A percentile compares a stretch with the other conserved stretches of the same genome.
Conservation (phyloP, 805 yeast genomes). For the Wickerhamiella qilinensis region DNA sequence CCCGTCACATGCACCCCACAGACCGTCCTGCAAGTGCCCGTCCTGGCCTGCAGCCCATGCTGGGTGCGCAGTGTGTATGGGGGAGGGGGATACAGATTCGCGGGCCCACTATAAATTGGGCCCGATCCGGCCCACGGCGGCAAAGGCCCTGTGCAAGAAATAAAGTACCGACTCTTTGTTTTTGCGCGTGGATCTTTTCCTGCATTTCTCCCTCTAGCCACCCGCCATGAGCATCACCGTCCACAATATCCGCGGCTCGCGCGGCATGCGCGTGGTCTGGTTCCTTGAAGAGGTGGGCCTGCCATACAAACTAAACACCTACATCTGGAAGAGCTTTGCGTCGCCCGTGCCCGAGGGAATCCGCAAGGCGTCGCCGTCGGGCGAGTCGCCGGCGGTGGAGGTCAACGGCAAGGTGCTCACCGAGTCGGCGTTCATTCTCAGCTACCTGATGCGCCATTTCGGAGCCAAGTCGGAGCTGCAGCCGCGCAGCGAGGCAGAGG, state of each 20-base stretch:
- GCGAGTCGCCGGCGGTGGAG: slow-evolving; percentile 47
- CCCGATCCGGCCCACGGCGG: too few relatives aligned
- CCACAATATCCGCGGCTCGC: slow-evolving; percentile 33
- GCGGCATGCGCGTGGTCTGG: slow-evolving; percentile 50
- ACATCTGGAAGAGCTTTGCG: slow-evolving; percentile 30
- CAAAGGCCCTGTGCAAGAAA: too few relatives aligned
- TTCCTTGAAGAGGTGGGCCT: slow-evolving; percentile 42
- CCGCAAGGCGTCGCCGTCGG: slow-evolving; percentile 40
- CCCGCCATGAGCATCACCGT: too few relatives aligned
- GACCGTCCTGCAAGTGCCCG: too few relatives aligned
- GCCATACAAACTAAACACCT: slow-evolving; percentile 37
- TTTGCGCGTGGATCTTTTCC: too few relatives aligned
- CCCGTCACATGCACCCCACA: too few relatives aligned
- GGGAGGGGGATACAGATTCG: too few relatives aligned
- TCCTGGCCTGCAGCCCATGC: too few relatives aligned
- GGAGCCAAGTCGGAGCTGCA: slow-evolving; percentile 28
- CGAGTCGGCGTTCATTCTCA: slow-evolving; percentile 46
- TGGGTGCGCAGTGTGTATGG: too few relatives aligned
- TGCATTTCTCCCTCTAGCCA: too few relatives aligned
- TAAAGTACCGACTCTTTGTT: too few relatives aligned
- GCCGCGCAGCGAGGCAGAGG: slow-evolving; percentile 26
- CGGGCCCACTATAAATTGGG: too few relatives aligned
- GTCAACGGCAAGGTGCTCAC: slow-evolving; percentile 28
- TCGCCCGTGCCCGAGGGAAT: slow-evolving; percentile 35
- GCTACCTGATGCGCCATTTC: slow-evolving; percentile 34